A percentile compares a stretch with the other conserved stretches of the same genome.
These are phyloP conservation scores for Arthrobotrys musiformis DNA, from an alignment of 2,329 filamentous ascomycete species.

Conservation along the genomic window DNA sequence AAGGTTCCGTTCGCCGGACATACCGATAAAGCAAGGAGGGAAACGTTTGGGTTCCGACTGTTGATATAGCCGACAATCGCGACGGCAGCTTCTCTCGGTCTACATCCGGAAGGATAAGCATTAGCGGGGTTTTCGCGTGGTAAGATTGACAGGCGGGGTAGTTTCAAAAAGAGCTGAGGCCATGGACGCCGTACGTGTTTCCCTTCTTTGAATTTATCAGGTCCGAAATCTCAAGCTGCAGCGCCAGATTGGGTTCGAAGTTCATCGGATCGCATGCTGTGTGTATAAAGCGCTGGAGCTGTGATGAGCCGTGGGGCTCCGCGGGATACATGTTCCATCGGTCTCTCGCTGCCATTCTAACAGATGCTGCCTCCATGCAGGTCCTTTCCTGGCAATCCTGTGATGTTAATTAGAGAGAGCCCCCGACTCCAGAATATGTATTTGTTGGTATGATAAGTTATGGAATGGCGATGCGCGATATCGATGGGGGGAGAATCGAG, in stretches of 20 bases:
- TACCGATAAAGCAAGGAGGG: constrained; percentile 82
- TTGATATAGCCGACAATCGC: constrained; percentile 95
- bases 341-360: constrained; percentile 93
- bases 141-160: not conserved
- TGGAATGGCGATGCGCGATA: not conserved
- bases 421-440: not conserved
- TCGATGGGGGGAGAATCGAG: constrained; percentile 43
- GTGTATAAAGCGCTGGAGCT: constrained; percentile 87
- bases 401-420: not conserved
- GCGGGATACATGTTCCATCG: constrained; percentile 82
- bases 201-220: constrained; percentile 98
- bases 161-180: too few species aligned
- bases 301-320: constrained; percentile 77
- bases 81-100: constrained; percentile 90
- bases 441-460: constrained; percentile 11
- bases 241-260: constrained; percentile 94
- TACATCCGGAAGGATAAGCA: constrained; percentile 59
- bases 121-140: constrained; percentile 48
- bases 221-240: constrained; percentile 96
- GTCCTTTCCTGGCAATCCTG: not conserved
- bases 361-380: constrained; percentile 87
- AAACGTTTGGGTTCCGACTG: constrained; percentile 94
- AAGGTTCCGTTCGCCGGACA: constrained; percentile 58
- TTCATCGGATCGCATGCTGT: constrained; percentile 88
- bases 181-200: constrained; percentile 71